Conservation (phyloP, 2,329 filamentous ascomycete species). For the Aspergillus latus region DNA sequence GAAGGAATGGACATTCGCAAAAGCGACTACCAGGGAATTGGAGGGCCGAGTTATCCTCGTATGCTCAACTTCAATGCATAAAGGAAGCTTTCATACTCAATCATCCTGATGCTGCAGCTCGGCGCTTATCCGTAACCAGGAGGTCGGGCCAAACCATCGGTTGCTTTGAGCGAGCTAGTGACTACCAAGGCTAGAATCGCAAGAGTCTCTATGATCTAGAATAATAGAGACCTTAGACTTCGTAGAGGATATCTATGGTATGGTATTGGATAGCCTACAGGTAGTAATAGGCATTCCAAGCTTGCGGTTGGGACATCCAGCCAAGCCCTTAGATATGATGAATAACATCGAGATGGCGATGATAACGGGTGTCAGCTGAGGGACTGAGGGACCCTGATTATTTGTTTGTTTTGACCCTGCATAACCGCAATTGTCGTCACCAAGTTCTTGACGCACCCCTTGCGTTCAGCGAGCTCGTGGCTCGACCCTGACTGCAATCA, state of each 20-base stretch:
- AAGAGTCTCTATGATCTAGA: not conserved
- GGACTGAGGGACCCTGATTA: not conserved
- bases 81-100: not conserved
- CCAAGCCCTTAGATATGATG: not conserved
- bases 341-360: not conserved
- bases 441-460: slow-evolving; percentile 18
- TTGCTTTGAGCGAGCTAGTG: not conserved
- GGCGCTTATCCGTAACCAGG: not conserved
- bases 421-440: slow-evolving; percentile 18
- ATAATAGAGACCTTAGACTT: not conserved
- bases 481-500: slow-evolving; percentile 14
- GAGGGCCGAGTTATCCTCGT: not conserved
- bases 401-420: slow-evolving; percentile 22
- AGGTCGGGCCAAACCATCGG: not conserved
- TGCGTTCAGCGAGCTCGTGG: slow-evolving; percentile 26
- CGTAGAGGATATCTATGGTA: not conserved
- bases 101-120: not conserved
- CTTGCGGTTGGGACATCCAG: not conserved
- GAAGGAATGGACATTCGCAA: not conserved
- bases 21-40: not conserved
- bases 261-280: not conserved
- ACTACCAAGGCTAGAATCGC: not conserved
- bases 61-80: not conserved
- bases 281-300: not conserved
- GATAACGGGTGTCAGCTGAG: not conserved